phyloP scores from a whole-genome alignment of 208 protist genomes.

The Angomonas deanei region DNA sequence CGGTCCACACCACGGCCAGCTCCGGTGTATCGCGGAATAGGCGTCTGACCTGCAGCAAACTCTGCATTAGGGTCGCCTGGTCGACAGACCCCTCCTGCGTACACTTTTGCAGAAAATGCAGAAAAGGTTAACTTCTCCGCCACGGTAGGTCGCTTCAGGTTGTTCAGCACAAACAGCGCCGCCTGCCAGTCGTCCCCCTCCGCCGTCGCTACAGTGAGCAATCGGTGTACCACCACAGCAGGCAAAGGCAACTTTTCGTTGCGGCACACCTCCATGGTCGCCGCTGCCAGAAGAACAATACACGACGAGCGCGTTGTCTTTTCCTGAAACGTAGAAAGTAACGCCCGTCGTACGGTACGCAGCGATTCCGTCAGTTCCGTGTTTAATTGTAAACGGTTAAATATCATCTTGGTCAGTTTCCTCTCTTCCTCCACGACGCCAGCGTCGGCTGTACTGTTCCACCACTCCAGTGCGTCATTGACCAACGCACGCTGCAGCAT shows the following conservation, averaged over 20 bases:
- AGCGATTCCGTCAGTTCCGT: too few species aligned
- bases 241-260: constrained; percentile 39
- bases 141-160: constrained; percentile 35
- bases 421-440: too few species aligned
- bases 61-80: constrained; percentile 16
- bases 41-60: constrained; percentile 19
- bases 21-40: constrained; percentile 40
- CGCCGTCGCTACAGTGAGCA: constrained; percentile 20
- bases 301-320: too few species aligned
- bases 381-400: too few species aligned
- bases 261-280: constrained; percentile 28
- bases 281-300: constrained; percentile 20
- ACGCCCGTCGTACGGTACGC: too few species aligned
- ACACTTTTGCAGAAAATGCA: constrained; percentile 22
- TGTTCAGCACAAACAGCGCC: constrained; percentile 51
- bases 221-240: constrained; percentile 32
- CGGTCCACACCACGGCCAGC: constrained; percentile 59
- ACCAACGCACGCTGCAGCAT: too few species aligned
- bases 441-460: too few species aligned
- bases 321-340: too few species aligned
- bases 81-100: neutral
- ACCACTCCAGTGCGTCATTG: too few species aligned
- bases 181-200: constrained; percentile 24
- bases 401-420: too few species aligned
- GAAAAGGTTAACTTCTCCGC: constrained; percentile 42